Conservation (phyloP, 768 basidiomycete species). For the Obba rivulosa region DNA sequence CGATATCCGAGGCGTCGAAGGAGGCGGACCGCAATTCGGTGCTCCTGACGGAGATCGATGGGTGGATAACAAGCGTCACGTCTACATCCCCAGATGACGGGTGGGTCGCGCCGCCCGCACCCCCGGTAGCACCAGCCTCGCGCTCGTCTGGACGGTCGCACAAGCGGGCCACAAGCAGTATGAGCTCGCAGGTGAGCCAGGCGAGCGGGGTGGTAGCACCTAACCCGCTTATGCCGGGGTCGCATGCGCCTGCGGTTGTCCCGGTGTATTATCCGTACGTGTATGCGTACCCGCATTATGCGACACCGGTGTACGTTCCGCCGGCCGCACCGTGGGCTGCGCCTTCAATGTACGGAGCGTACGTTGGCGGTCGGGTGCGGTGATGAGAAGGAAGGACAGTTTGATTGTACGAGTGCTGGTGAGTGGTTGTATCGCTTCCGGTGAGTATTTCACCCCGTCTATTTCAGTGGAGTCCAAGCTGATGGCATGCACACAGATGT, state of each 20-base stretch:
- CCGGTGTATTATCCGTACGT: neutral
- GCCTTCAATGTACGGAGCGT: conserved; percentile 11
- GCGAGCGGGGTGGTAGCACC: conserved; percentile 4
- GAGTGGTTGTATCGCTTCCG: no score
- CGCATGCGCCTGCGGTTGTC: conserved; percentile 5
- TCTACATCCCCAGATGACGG: neutral
- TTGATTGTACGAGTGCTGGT: no score
- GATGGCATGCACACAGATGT: no score
- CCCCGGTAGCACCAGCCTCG: neutral
- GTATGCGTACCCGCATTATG: conserved; percentile 9
- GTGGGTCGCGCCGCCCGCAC: conserved; percentile 2
- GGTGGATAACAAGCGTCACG: conserved; percentile 16
- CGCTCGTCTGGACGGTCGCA: conserved; percentile 10
- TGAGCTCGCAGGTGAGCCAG: conserved; percentile 2
- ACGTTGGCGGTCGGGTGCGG: conserved; percentile 1
- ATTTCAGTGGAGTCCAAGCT: no score
- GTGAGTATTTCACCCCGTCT: no score
- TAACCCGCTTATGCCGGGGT: conserved; percentile 1
- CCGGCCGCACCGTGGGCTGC: conserved; percentile 8
- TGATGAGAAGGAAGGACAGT: no score
- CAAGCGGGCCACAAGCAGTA: conserved; percentile 16
- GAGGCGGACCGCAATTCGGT: no score
- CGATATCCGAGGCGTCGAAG: neutral
- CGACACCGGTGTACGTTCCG: conserved; percentile 9
- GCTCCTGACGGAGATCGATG: conserved; percentile 7